Evolutionary conservation across 495 filamentous ascomycete genomes (phyloP).

Genomic region (Daldinia decipiens): DNA sequence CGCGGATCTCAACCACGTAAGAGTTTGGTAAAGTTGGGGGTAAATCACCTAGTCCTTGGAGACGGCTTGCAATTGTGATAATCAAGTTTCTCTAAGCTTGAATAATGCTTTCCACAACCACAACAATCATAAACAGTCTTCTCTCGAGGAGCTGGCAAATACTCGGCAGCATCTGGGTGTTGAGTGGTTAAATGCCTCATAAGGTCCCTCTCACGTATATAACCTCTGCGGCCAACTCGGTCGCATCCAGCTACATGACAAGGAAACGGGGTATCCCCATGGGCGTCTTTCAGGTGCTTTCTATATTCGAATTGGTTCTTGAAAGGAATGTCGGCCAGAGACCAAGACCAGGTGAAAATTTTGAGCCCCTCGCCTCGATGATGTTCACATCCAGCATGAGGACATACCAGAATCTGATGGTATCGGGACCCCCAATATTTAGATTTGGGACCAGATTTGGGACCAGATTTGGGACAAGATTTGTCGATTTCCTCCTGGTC

Average conservation of each 20-base stretch:
- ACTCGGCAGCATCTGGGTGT: constrained; percentile 26
- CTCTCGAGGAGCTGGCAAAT: neutral
- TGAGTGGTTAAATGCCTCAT: constrained; percentile 46
- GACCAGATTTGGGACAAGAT: neutral
- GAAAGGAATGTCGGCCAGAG: constrained; percentile 20
- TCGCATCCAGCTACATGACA: constrained; percentile 50
- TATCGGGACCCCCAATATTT: too few species aligned
- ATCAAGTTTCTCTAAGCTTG: too few species aligned
- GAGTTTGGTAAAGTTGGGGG: neutral
- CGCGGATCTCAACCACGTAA: neutral
- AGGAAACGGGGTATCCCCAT: constrained; percentile 47
- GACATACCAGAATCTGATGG: constrained; percentile 17
- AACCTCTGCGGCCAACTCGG: constrained; percentile 49
- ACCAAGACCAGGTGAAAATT: neutral
- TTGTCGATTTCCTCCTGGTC: constrained; percentile 28
- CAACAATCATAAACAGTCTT: neutral
- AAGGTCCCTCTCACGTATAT: constrained; percentile 45
- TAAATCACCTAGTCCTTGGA: neutral
- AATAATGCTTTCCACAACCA: neutral
- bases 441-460: too few species aligned
- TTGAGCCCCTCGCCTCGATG: constrained; percentile 18
- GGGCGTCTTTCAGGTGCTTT: constrained; percentile 51
- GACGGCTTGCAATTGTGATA: too few species aligned
- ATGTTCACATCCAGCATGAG: constrained; percentile 21
- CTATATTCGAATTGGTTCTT: constrained; percentile 41